Evolutionary conservation across 257 asterid genomes (phyloP).

Genomic region (Plantago elongata): DNA sequence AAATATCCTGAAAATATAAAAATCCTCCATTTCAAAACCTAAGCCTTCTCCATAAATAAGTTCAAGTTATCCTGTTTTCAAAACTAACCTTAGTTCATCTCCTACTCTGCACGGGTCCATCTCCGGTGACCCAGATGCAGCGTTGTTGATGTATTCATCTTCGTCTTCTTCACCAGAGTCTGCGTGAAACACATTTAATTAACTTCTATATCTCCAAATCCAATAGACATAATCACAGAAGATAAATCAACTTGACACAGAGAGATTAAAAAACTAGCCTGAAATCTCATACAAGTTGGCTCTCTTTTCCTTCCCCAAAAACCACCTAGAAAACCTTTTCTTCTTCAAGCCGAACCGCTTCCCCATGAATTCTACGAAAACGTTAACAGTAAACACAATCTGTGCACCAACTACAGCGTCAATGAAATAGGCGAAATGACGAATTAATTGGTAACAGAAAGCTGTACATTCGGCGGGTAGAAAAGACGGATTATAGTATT

Average conservation of each 20-base stretch:
- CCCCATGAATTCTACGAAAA: conserved; percentile 36
- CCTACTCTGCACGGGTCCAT: conserved; percentile 38
- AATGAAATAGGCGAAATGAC: conserved; percentile 3
- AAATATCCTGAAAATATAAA: conserved; percentile 48
- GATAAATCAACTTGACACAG: background rate
- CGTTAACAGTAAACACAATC: conserved; percentile 1
- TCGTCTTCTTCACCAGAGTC: conserved; percentile 50
- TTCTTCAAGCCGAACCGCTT: conserved; percentile 35
- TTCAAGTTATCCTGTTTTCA: background rate
- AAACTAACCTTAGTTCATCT: conserved; percentile 55
- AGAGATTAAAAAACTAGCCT: conserved; percentile 31
- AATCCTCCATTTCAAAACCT: conserved; percentile 5
- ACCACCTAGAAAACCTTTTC: conserved; percentile 52
- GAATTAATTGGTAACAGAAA: conserved; percentile 6
- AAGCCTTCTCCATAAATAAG: background rate
- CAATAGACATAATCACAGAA: background rate
- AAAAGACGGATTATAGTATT: conserved; percentile 25
- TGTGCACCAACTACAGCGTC: background rate
- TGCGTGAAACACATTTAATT: conserved; percentile 13
- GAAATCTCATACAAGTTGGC: conserved; percentile 38
- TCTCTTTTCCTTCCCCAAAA: conserved; percentile 52
- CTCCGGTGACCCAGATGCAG: conserved; percentile 29
- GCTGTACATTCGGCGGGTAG: conserved; percentile 20
- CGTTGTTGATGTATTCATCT: conserved; percentile 27
- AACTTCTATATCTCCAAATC: background rate